Conservation (phyloP, 2,329 filamentous ascomycete species). For the Rhytidhysteron rufulum region DNA sequence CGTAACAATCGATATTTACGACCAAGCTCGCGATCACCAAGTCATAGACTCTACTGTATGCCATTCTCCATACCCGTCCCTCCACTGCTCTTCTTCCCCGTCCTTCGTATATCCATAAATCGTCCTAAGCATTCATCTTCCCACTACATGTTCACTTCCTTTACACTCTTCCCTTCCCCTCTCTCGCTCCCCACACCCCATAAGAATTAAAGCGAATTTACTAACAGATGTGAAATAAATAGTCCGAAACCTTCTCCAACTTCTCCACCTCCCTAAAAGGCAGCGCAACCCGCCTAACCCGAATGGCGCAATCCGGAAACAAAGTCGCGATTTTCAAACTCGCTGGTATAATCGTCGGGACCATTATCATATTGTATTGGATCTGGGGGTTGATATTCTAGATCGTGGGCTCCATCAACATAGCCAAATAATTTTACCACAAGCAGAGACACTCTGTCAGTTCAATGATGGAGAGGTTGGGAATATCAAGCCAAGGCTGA, state of each 20-base stretch:
- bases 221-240: too few species aligned
- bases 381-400: conserved; percentile 40
- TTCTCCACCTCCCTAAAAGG: conserved; percentile 81
- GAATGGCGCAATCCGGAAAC: conserved; percentile 89
- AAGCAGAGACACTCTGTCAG: too few species aligned
- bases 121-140: not conserved
- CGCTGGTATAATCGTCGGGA: conserved; percentile 72
- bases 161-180: conserved; percentile 1
- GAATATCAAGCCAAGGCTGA: not conserved
- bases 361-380: conserved; percentile 74
- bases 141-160: not conserved
- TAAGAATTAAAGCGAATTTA: not conserved
- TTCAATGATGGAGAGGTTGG: not conserved
- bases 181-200: conserved; percentile 2
- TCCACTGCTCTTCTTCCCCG: too few species aligned
- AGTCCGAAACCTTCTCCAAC: conserved; percentile 88
- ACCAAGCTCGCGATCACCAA: conserved; percentile 83
- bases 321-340: conserved; percentile 88
- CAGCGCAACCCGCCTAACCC: conserved; percentile 73
- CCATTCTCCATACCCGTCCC: too few species aligned
- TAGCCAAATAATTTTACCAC: not conserved
- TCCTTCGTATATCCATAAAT: not conserved
- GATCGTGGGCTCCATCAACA: too few species aligned
- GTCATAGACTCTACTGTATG: conserved; percentile 83
- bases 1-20: conserved; percentile 97